A percentile compares a stretch with the other conserved stretches of the same genome.
phyloP scores from a whole-genome alignment of 106 monocot species.

The Acanthochlamys bracteata region DNA sequence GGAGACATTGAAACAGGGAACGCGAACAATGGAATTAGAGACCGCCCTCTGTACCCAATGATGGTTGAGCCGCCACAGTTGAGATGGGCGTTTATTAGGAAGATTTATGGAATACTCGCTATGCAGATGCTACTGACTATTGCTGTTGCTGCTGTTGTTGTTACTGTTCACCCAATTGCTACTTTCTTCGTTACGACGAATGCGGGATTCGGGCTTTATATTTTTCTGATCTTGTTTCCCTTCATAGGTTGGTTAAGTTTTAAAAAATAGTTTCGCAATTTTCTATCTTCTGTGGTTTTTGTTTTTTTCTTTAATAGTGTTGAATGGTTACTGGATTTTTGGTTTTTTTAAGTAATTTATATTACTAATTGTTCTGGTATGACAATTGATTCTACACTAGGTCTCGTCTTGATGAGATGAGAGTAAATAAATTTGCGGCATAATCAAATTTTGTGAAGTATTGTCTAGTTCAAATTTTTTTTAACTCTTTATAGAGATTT shows the following conservation, averaged over 20 bases:
- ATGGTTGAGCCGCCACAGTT: conserved; percentile 69
- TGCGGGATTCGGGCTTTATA: conserved; percentile 41
- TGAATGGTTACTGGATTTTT: background rate
- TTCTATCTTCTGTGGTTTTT: background rate
- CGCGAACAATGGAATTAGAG: background rate
- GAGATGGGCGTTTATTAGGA: conserved; percentile 59
- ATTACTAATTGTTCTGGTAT: background rate
- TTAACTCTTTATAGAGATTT: no score
- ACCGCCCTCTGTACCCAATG: conserved; percentile 46
- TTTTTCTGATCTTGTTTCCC: conserved; percentile 44
- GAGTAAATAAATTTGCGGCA: no score
- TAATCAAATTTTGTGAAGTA: no score
- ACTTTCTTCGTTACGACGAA: conserved; percentile 31
- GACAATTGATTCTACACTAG: no score
- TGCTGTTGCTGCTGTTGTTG: conserved; percentile 45
- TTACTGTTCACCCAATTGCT: conserved; percentile 33
- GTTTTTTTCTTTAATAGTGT: no score
- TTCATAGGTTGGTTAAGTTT: no score
- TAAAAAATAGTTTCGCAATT: background rate
- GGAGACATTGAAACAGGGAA: conserved; percentile 32
- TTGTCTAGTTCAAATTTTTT: no score
- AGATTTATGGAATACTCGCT: conserved; percentile 49
- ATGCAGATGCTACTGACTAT: conserved; percentile 43
- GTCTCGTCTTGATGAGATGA: no score
- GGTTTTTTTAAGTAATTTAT: background rate